Conservation (phyloP, 768 basidiomycete genomes). For the Phylloporus scabripes region DNA sequence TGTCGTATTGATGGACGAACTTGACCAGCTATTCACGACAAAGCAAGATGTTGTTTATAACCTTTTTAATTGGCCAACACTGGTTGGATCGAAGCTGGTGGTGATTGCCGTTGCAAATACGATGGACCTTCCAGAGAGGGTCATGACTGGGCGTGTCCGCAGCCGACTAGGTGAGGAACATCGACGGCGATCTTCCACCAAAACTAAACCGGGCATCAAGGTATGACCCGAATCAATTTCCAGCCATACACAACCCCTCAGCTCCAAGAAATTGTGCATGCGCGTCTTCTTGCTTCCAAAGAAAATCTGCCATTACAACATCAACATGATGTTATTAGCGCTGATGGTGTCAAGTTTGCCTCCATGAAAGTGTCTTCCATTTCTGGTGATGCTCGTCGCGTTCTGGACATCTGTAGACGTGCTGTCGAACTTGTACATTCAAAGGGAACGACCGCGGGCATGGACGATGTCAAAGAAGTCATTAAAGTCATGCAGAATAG, state of each 20-base stretch:
- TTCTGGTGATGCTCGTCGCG: slow-evolving; percentile 90
- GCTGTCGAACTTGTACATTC: slow-evolving; percentile 74
- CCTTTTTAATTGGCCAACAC: slow-evolving; percentile 99
- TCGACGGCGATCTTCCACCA: not conserved
- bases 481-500: slow-evolving; percentile 86
- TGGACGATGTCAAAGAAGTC: slow-evolving; percentile 71
- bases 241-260: slow-evolving; percentile 77
- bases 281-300: slow-evolving; percentile 62
- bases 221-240: slow-evolving; percentile 90
- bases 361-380: slow-evolving; percentile 74
- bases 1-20: slow-evolving; percentile 96
- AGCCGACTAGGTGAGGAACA: slow-evolving; percentile 72
- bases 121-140: slow-evolving; percentile 94
- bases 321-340: slow-evolving; percentile 48
- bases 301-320: slow-evolving; percentile 42
- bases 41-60: slow-evolving; percentile 99
- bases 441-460: slow-evolving; percentile 47
- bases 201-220: slow-evolving; percentile 33
- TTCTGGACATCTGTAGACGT: slow-evolving; percentile 91
- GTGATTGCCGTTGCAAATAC: slow-evolving; percentile 98
- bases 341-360: slow-evolving; percentile 79
- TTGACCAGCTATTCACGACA: slow-evolving; percentile 92
- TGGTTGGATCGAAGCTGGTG: slow-evolving; percentile 80
- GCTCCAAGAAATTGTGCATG: slow-evolving; percentile 81
- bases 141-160: slow-evolving; percentile 86